Percentiles rank a stretch among this genome's conserved stretches.
phyloP scores from a whole-genome alignment of 768 basidiomycete species.

The Neoboletus brunneissimus region DNA sequence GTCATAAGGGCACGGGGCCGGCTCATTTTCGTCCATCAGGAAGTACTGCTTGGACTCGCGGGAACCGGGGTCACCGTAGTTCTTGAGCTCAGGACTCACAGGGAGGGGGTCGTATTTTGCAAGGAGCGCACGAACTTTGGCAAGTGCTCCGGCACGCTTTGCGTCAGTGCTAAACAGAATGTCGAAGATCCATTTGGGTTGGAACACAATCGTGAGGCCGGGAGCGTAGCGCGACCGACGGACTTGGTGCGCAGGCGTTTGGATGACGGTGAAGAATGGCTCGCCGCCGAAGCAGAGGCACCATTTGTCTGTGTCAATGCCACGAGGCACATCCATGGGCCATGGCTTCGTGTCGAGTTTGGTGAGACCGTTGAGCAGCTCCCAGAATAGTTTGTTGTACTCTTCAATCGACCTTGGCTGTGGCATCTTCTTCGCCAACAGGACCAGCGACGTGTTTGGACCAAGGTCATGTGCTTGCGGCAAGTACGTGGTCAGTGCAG shows the following conservation, averaged over 20 bases:
- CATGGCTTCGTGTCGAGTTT: conserved; percentile 18
- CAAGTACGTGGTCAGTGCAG: conserved; percentile 12
- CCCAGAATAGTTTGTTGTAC: conserved; percentile 20
- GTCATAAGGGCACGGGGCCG: conserved; percentile 18
- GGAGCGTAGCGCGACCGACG: conserved; percentile 20
- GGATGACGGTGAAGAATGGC: conserved; percentile 21
- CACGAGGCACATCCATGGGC: conserved; percentile 14
- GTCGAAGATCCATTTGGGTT: conserved; percentile 25
- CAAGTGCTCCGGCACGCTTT: conserved; percentile 17
- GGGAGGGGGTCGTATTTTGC: conserved; percentile 13
- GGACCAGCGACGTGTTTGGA: conserved; percentile 21
- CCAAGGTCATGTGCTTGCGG: conserved; percentile 17
- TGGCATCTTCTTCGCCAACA: conserved; percentile 15
- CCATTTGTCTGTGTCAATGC: conserved; percentile 23
- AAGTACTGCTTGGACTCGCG: conserved; percentile 24
- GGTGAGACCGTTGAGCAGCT: conserved; percentile 19
- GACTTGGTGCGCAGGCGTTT: conserved; percentile 23
- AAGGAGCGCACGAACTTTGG: conserved; percentile 17
- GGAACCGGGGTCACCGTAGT: conserved; percentile 13
- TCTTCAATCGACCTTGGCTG: conserved; percentile 14
- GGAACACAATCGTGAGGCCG: conserved; percentile 22
- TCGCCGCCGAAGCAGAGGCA: conserved; percentile 24
- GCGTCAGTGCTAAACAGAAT: conserved; percentile 21
- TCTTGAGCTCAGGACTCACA: conserved; percentile 22
- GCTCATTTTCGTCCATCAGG: conserved; percentile 20